Evolutionary conservation across 257 asterid species (phyloP).

Genomic region (Lycium barbarum): DNA sequence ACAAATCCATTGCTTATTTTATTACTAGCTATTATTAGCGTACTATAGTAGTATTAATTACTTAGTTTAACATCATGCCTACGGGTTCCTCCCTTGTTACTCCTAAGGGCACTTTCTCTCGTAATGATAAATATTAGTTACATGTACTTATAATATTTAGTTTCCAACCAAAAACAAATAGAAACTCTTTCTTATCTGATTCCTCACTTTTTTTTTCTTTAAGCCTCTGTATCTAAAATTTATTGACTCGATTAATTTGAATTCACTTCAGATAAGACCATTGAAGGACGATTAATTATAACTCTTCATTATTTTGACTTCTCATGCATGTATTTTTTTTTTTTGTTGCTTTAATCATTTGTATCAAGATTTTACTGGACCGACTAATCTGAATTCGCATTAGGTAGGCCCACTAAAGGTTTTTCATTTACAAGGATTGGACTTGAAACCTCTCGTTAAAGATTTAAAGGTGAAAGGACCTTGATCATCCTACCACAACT

Average conservation of each 20-base stretch:
- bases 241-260: no score
- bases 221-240: background rate
- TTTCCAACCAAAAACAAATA: background rate
- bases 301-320: no score
- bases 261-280: background rate
- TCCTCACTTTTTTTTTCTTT: background rate
- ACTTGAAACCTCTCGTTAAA: background rate
- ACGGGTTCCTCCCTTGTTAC: background rate
- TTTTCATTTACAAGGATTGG: background rate
- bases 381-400: background rate
- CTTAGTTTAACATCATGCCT: background rate
- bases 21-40: no score
- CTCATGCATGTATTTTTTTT: no score
- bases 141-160: no score
- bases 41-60: background rate
- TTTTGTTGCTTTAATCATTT: background rate
- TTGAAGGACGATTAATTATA: background rate
- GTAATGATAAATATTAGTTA: background rate
- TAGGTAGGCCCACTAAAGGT: no score
- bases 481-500: background rate
- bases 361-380: background rate
- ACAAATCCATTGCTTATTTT: no score
- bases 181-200: background rate
- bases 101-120: background rate
- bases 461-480: background rate